Conservation (phyloP, 208 protist genomes). For the Leishmania braziliensis region DNA sequence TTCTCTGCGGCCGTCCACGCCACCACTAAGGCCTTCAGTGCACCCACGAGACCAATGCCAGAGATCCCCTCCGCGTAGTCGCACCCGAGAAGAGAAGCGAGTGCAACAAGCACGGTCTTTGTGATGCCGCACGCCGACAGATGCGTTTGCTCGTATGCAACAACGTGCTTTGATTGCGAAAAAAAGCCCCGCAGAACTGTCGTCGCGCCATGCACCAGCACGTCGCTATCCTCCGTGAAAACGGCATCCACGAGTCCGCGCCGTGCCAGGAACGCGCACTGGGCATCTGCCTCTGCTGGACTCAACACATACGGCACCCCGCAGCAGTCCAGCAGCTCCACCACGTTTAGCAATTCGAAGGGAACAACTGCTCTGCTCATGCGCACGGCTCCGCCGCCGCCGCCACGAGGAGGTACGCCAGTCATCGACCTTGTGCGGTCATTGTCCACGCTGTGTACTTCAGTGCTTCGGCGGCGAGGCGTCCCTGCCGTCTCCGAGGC, state of each 20-base stretch:
- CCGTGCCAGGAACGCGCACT: slow-evolving; percentile 90
- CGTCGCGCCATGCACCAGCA: slow-evolving; percentile 94
- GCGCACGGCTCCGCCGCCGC: slow-evolving; percentile 2
- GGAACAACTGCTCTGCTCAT: slow-evolving; percentile 32
- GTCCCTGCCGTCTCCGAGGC: background rate
- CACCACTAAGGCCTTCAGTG: slow-evolving; percentile 58
- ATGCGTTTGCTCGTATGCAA: slow-evolving; percentile 65
- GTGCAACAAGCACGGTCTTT: slow-evolving; percentile 81
- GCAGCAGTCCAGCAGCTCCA: slow-evolving; percentile 84
- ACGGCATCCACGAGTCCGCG: slow-evolving; percentile 91
- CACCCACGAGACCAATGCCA: slow-evolving; percentile 82
- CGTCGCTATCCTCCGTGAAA: slow-evolving; percentile 97
- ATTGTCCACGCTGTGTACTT: background rate
- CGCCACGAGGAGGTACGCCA: background rate
- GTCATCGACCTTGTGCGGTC: background rate
- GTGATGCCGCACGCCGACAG: slow-evolving; percentile 74
- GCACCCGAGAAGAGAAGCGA: slow-evolving; percentile 94
- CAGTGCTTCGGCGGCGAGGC: background rate
- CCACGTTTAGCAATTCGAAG: slow-evolving; percentile 71
- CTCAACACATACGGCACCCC: slow-evolving; percentile 88
- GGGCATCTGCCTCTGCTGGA: slow-evolving; percentile 93
- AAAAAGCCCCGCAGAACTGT: slow-evolving; percentile 95
- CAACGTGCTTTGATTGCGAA: slow-evolving; percentile 56
- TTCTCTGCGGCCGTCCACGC: slow-evolving; percentile 39
- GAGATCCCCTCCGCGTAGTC: slow-evolving; percentile 94